Base-by-base conservation (phyloP, 225 moss, liverwort and hornwort genomes). In the Pseudoscleropodium purum region DNA sequence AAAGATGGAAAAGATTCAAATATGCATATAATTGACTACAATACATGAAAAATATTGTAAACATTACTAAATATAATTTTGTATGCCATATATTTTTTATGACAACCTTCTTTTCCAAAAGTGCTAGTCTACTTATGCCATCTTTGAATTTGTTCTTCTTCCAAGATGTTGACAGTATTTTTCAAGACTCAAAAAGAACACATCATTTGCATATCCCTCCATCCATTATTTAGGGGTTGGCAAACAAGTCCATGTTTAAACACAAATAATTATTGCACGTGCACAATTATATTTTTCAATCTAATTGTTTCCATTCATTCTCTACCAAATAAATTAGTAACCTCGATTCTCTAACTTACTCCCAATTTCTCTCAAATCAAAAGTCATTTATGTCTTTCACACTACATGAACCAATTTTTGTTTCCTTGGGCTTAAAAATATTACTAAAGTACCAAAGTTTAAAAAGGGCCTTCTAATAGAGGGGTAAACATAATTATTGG, bases 41-140 rank as follows among this genome's bases (percentile, higher is more conserved):
- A 16, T 73, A 73, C 2, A 73, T 16, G 11, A 17, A 72, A 41
- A 41, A 3, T 26, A 26, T 41, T 72, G 41, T 15, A 41, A 72
- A 29, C 1, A 0, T 43, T 29, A 2, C 17, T 29, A 17, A 14
- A 17, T 45, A 29, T 6, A 29, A 45, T 29, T 74, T 39, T 29
- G 29, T 5, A 16, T 27, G 16, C 27, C 6, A 43, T 73, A 15
- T n/a, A 25, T 15, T 73, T 24, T 41, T 43, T 43, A 72, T 0
- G 0, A 1, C 1, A 0, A 45, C 3, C 18, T 45, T 45, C 2
- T 30, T 11, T 29, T 0, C 0, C 26, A 1, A 45, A 74, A 74
- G 10, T 3, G 2, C 19, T 18, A 47, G 10, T 74, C 11, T 0
- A 45, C 17, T 47, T 75, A 11, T 75, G 19, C 49, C 49, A 49